Base-by-base conservation (phyloP, 371 early-diverging fungal genomes). In the Mucor velutinosus region DNA sequence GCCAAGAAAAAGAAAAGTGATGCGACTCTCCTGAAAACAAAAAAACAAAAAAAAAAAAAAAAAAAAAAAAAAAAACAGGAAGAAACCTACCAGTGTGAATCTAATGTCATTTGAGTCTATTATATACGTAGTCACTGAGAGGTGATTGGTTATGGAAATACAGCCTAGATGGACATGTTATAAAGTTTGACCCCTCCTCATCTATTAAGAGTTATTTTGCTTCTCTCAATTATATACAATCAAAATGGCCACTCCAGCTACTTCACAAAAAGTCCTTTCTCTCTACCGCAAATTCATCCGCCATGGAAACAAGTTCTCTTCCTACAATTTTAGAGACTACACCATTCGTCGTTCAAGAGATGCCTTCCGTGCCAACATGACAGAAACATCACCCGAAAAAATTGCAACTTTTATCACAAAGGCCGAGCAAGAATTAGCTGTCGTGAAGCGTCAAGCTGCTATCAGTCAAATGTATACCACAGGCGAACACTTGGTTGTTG, bases 321-420 rank as follows among this genome's bases (percentile, higher is more conserved):
- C 86, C 61, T 90, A 92, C 87, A 91, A 92, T 83, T 92, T 89
- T 73, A 86, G 89, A 62, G 84, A 89, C 56, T 92, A 91, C 71
- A 86, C 90, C 49, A 65, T 85, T 56, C 89, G 91, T 45, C 87
- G 90, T 43, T 77, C 90, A 32, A 74, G 82, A 56, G 91, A 92
- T 71, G 85, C 85, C 27, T 92, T 91, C 84, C 81, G 86, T 58
- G 82, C 79, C 47, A 75, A 87, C 71, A 79, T 81, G 68, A 72
- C 63, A 43, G 88, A 86, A 76, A 76, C 87, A 32, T 84, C 89
- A 70, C 84, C 90, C 11, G 78, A 69, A 30, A 84, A 78, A 65
- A 85, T 90, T 62, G 62, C 77, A 60, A 70, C 66, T 6, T 76
- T 86, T 57, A 84, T 87, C 66, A 62, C 68, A 33, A 83, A 85